Percentiles rank a stretch among this genome's conserved stretches.
Conservation (phyloP, 345 rosid genomes). For the Kernera saxatilis region DNA sequence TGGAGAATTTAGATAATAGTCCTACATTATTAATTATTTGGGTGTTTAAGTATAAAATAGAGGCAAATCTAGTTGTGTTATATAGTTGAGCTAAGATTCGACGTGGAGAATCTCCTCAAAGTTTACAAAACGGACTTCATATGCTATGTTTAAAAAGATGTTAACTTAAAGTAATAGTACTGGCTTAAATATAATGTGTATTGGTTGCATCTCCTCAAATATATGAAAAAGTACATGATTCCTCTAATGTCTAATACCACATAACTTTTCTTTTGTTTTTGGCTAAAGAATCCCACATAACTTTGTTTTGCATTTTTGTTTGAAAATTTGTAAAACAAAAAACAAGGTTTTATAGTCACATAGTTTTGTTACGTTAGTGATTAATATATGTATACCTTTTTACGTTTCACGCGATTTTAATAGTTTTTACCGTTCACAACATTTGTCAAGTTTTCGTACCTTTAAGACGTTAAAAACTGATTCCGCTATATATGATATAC, state of each 20-base stretch:
- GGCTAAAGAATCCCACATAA: no score
- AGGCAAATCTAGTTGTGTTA: not conserved
- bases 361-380: not conserved
- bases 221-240: not conserved
- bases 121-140: slow-evolving; percentile 1
- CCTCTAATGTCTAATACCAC: not conserved
- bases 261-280: not conserved
- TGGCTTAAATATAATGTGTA: slow-evolving; percentile 1
- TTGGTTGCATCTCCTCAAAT: not conserved
- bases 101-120: slow-evolving; percentile 14
- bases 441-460: no score
- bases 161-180: not conserved
- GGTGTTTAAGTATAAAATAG: not conserved
- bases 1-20: not conserved
- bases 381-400: no score
- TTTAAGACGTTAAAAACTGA: no score
- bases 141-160: slow-evolving; percentile 2
- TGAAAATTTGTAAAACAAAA: not conserved
- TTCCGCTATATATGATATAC: no score
- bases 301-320: not conserved
- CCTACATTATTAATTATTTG: not conserved
- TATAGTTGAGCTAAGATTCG: slow-evolving; percentile 14
- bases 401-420: no score
- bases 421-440: no score
- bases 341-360: not conserved